Evolutionary conservation across 2,329 filamentous ascomycete species (phyloP), one percentile per base, ranked within the genome.

Genomic region (Xylariaceae sp.): DNA sequence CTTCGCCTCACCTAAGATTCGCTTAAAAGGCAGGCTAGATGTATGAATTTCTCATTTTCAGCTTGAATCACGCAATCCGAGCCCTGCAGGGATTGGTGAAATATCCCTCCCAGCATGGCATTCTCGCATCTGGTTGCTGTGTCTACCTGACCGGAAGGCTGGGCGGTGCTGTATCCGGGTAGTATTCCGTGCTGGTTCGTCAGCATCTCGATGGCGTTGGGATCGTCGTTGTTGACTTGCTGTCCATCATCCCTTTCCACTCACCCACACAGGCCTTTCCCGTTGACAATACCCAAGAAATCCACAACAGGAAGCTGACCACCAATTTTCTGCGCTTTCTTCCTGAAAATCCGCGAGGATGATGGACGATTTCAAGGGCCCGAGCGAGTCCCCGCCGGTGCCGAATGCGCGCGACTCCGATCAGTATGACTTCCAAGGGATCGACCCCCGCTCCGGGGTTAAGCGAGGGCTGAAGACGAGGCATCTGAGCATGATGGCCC

Each of bases 391-490:
- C 23, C 4, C 60, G 50, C 18, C 55, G 23, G 59, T 48, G 53
- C 56, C 58, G 61, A 53, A 52, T 10, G 62, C 64, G 9, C 48
- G 45, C 9, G 63, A 67, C 37, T 55, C 60, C 23, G 65, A 63
- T 39, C 60, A 55, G 18, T 52, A 59, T 51, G 77, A 80, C 67
- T 79, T 77, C 62, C 66, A 66, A 47, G 70, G 69, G 57, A 81
- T 84, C 69, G 81, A 88, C 73, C 80, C 84, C 23, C 76, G 86
- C 57, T 83, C 80, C 61, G 84, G 88, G 37, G 85, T 89, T 66
- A 88, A 85, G 75, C 81, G 87, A 60, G 87, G 85, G 1, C 78
- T 89, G 56, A 88, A 88, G 73, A 88, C 77, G 11, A 73, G 79
- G 30, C 80, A 89, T 70, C 72, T 89, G 10, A 83, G 79, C 61